Evolutionary conservation across 257 asterid genomes (phyloP).

Genomic region (Nicotiana knightiana): DNA sequence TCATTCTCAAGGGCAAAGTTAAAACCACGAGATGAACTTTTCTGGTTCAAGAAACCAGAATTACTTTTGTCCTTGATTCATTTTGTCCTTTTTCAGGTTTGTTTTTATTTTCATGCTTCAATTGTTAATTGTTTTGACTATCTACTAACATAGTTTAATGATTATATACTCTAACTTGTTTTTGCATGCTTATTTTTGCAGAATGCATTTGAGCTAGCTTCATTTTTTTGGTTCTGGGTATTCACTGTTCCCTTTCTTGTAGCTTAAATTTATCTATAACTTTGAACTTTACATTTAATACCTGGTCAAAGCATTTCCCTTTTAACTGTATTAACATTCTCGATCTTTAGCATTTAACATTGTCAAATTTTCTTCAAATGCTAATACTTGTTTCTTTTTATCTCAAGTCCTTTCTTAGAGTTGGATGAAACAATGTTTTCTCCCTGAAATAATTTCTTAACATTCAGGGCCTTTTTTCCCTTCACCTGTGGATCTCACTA

Average conservation of each 20-base stretch:
- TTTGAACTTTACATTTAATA: not conserved
- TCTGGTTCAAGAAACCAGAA: constrained; percentile 96
- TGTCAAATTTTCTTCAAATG: not conserved
- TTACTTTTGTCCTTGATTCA: constrained; percentile 71
- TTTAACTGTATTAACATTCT: not conserved
- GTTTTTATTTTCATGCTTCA: constrained; percentile 10
- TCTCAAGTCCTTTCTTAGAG: not conserved
- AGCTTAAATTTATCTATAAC: not conserved
- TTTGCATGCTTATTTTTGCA: constrained; percentile 22
- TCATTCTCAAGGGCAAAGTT: constrained; percentile 49
- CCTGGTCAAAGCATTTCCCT: not conserved
- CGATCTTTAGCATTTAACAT: not conserved
- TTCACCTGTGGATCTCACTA: not conserved
- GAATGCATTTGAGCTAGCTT: constrained; percentile 80
- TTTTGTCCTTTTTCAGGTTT: constrained; percentile 93
- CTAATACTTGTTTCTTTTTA: not conserved
- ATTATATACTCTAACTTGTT: not conserved
- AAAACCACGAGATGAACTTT: constrained; percentile 84
- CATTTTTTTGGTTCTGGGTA: constrained; percentile 99
- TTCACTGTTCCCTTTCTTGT: constrained; percentile 14
- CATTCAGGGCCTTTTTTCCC: not conserved
- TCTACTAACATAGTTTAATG: not conserved
- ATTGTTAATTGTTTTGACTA: not conserved
- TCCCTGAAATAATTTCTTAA: not conserved
- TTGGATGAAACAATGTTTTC: not conserved